Evolutionary conservation across 768 basidiomycete species (phyloP), one percentile per base, ranked within the genome.

Genomic region (Amanita polypyramis): DNA sequence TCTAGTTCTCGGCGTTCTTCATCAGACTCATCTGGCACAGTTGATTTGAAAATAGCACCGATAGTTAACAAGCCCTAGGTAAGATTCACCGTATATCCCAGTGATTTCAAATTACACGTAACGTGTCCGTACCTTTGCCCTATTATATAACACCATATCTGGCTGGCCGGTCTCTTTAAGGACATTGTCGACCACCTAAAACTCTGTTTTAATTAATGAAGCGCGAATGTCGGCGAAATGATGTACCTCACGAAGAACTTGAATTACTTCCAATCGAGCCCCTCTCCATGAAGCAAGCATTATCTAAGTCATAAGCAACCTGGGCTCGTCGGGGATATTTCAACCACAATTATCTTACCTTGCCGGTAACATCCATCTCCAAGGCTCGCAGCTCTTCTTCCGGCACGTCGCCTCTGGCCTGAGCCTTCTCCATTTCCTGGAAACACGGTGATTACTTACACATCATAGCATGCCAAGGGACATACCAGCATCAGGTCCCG

Each of bases 201-300:
- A 54, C 46, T 33, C 34, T 47, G 30, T 43, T 48, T 51, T 43
- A 25, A 33, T 33, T 9, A 21, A 34, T 34, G 39, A 44, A 45
- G 23, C 37, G 51, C 15, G 40, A 8, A 11, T 43, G 14, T 27
- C 34, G 25, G 25, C n/a, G 27, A 21, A 27, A 19, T 17, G 34
- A 40, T 58, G 14, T 50, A 69, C 64, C 71, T 89, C 82, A 43
- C 91, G 77, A 41, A 95, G 71, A 11, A 97, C 91, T 57, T 91
- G 86, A 17, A 86, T 77, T 35, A 98, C 92, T 67, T 99, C 96
- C 60, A 97, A 80, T 45, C 94, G 80, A 2, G 94, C 95, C 11
- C 95, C 96, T 50, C 93, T 82, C 96, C 96, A 99, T 20, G 95
- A 95, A 5, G 94, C 95, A 23, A 98, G 80, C 68, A 98, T 77